Evolutionary conservation across 768 basidiomycete species (phyloP), one percentile per base, ranked within the genome.

Genomic region (Mycena rosella): DNA sequence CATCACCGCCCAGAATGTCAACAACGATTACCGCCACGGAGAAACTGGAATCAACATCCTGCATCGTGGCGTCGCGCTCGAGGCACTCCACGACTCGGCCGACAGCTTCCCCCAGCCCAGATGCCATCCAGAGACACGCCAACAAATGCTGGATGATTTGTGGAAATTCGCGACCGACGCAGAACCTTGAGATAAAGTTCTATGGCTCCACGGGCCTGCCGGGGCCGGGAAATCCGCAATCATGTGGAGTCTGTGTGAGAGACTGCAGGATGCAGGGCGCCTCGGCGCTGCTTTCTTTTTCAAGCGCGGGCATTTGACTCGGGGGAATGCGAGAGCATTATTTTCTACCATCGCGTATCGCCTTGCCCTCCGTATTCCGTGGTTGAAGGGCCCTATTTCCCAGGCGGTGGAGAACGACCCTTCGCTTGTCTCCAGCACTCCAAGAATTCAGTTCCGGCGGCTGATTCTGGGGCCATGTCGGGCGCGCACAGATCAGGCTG

Each of bases 31-130:
- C n/a, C 52, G n/a, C 17, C 40, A 29, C 10, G 40, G 40, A 0
- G 55, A 57, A 45, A 20, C n/a, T 9, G 58, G 58, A 36, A 48
- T 60, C 20, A 32, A 48, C 36, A 48, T 48, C 48, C 58, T 60
- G 15, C 32, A 60, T 18, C 58, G 47, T 5, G n/a, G n/a, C n/a
- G n/a, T n/a, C n/a, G n/a, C n/a, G n/a, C n/a, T n/a, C n/a, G n/a
- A n/a, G n/a, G n/a, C n/a, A n/a, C n/a, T n/a, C n/a, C n/a, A n/a
- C n/a, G n/a, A n/a, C n/a, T n/a, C n/a, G n/a, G n/a, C n/a, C n/a
- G n/a, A n/a, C n/a, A n/a, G n/a, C n/a, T n/a, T n/a, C n/a, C n/a
- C n/a, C n/a, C n/a, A n/a, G n/a, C n/a, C n/a, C n/a, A n/a, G n/a
- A n/a, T n/a, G n/a, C n/a, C n/a, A n/a, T n/a, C n/a, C n/a, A n/a